phyloP scores from a whole-genome alignment of 345 rosid species.

The Hypericum androsaemum region DNA sequence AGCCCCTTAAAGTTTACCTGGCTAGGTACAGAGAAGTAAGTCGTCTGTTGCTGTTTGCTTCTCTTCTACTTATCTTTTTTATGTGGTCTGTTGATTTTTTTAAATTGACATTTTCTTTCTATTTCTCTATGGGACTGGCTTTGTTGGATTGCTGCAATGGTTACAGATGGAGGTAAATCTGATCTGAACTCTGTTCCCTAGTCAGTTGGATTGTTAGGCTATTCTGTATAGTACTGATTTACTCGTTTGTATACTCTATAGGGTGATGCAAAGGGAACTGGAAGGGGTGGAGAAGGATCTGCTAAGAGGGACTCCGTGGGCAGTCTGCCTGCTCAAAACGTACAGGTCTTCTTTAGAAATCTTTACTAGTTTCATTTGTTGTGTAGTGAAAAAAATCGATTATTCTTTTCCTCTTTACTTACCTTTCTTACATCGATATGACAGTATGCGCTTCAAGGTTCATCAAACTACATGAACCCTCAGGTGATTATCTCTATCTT shows the following conservation, averaged over 20 bases:
- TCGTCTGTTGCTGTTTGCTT: background rate
- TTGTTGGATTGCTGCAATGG: slow-evolving; percentile 16
- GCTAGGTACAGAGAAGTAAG: slow-evolving; percentile 17
- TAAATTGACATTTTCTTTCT: background rate
- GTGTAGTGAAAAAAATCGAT: too few species aligned
- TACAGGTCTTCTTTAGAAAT: slow-evolving; percentile 26
- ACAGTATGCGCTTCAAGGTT: slow-evolving; percentile 38
- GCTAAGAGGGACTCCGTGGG: slow-evolving; percentile 44
- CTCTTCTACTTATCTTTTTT: background rate
- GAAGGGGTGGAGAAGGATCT: slow-evolving; percentile 52
- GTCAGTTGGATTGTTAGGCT: background rate
- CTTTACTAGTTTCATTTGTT: too few species aligned
- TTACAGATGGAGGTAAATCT: slow-evolving; percentile 60
- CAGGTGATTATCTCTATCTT: slow-evolving; percentile 28
- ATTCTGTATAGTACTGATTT: slow-evolving; percentile 1
- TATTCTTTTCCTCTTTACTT: too few species aligned
- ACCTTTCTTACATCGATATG: background rate
- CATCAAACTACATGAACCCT: slow-evolving; percentile 34
- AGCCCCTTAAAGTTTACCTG: slow-evolving; percentile 6
- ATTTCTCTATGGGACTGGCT: background rate
- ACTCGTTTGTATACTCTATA: slow-evolving; percentile 16
- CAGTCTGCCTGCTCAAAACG: slow-evolving; percentile 37
- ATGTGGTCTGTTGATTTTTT: background rate
- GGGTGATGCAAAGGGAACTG: slow-evolving; percentile 72
- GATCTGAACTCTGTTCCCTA: background rate